Base-by-base conservation (phyloP, 139 green algal genomes). In the Protoeuglena noctilucae region DNA sequence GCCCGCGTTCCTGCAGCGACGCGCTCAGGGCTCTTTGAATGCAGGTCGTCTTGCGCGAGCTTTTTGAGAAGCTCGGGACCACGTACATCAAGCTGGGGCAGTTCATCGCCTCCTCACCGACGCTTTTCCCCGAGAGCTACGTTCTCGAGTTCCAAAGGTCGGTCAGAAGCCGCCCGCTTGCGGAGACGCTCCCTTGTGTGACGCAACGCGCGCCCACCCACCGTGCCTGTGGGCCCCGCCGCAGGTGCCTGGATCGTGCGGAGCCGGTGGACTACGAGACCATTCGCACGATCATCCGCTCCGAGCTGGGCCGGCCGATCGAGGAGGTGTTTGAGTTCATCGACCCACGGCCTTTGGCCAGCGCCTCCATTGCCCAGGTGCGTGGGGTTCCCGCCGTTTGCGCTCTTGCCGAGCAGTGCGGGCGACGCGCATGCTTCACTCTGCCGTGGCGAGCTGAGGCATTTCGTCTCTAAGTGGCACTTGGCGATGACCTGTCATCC, bases 1-100 rank as follows among this genome's bases (percentile, higher is more conserved):
- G n/a, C n/a, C n/a, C n/a, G n/a, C n/a, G n/a, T n/a, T n/a, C n/a
- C n/a, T n/a, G n/a, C n/a, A n/a, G n/a, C n/a, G n/a, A n/a, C n/a
- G n/a, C n/a, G n/a, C n/a, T n/a, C n/a, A n/a, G n/a, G n/a, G n/a
- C n/a, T n/a, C n/a, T n/a, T n/a, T n/a, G n/a, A n/a, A n/a, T 9
- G 58, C 72, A 60, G 27, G 54, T 65, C 14, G 30, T 86, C 22
- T 53, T 96, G 39, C 57, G 85, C 1, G 77, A 77, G 66, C 74
- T 97, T 2, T 99, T 96, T 67, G 91, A 99, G 70, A 55, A 70
- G 23, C 63, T 99, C 28, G 91, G 91, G 22, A 78, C 80, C 5
- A 95, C 86, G 4, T 96, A 95, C 64, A 85, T 96, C 54, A 96
- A 96, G 71, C 73, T 94, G 4, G 76, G 75, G 9, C 62, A 74